Conservation (phyloP, 495 filamentous ascomycete genomes). For the Chaetomium fimeti region DNA sequence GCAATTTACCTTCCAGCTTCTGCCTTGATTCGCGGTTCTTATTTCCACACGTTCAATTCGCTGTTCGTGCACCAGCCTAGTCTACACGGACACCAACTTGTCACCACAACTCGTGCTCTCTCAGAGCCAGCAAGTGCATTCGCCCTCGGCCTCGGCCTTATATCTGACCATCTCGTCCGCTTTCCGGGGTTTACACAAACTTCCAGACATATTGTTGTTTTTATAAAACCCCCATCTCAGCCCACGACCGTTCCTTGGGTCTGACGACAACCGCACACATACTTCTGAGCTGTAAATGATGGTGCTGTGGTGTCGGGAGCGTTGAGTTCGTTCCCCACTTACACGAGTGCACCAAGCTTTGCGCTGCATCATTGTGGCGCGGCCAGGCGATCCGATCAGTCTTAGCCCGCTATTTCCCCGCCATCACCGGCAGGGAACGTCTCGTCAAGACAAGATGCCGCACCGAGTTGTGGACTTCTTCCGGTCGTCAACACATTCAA, state of each 20-base stretch:
- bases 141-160: too few relatives aligned
- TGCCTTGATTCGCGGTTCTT: too few relatives aligned
- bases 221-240: too few relatives aligned
- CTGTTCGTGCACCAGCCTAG: too few relatives aligned
- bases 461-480: slow-evolving; percentile 54
- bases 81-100: too few relatives aligned
- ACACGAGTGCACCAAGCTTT: background rate
- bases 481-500: slow-evolving; percentile 40
- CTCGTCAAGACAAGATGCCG: slow-evolving; percentile 40
- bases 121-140: too few relatives aligned
- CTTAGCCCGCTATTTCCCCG: slow-evolving; percentile 19
- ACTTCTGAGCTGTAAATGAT: slow-evolving; percentile 2
- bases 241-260: background rate
- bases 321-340: slow-evolving; percentile 8
- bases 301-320: slow-evolving; percentile 5
- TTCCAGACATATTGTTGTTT: too few relatives aligned
- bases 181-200: too few relatives aligned
- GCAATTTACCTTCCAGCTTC: background rate
- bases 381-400: slow-evolving; percentile 3
- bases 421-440: slow-evolving; percentile 25
- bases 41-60: too few relatives aligned
- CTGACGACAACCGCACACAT: background rate
- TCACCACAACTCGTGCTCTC: too few relatives aligned
- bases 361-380: slow-evolving; percentile 17
- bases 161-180: too few relatives aligned